A percentile compares a stretch with the other conserved stretches of the same genome.
phyloP scores from a whole-genome alignment of 2,329 filamentous ascomycete genomes.

The Atkinsonella texensis region DNA sequence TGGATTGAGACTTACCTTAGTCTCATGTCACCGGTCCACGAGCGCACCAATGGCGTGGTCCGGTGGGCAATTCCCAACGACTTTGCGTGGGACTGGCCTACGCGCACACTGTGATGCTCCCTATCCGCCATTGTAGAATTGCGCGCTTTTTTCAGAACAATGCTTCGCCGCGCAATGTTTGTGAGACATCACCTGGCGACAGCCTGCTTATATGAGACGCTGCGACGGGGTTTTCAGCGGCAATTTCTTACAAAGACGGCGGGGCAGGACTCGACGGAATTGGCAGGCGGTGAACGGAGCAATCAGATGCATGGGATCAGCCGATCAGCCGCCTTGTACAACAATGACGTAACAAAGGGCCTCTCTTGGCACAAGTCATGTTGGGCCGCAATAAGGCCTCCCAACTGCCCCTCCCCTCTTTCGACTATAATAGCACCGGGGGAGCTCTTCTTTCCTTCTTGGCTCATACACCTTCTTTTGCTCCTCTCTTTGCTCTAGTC shows the following conservation, averaged over 20 bases:
- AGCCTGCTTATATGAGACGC: background rate
- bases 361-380: no score
- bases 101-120: constrained; percentile 18
- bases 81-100: constrained; percentile 20
- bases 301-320: no score
- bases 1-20: constrained; percentile 18
- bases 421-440: no score
- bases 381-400: no score
- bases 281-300: no score
- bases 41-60: constrained; percentile 22
- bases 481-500: no score
- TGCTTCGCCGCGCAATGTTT: background rate
- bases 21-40: constrained; percentile 30
- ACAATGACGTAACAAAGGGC: no score
- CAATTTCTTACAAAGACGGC: constrained; percentile 3
- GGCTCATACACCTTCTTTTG: no score
- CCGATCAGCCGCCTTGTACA: no score
- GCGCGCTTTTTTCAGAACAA: background rate
- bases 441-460: no score
- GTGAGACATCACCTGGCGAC: background rate
- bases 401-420: no score
- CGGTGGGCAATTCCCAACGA: constrained; percentile 28
- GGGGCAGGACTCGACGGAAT: constrained; percentile 10
- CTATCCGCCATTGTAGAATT: constrained; percentile 19
- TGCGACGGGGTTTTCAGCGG: background rate